Evolutionary conservation across 2,329 filamentous ascomycete species (phyloP), one percentile per base, ranked within the genome.

Genomic region (Ceratocystiopsis brevicomis): DNA sequence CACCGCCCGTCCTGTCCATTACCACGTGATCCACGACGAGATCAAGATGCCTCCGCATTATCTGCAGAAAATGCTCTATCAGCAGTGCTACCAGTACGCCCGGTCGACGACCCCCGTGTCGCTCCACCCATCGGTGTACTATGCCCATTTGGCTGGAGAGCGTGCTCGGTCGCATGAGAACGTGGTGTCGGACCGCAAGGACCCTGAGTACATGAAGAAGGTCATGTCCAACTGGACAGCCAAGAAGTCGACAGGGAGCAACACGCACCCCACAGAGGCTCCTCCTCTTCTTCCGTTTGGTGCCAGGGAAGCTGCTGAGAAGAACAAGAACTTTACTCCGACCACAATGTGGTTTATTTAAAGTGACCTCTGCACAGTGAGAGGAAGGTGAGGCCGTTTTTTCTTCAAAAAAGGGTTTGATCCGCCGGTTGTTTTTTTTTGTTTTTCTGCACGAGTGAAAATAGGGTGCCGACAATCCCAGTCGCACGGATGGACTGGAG

Each of bases 91-190:
- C 59, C 85, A 93, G 44, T 98, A 94, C 55, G 78, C 81, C 44
- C 76, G 90, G 15, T 90, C 87, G 0, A 96, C 87, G 0, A 96
- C 88, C 0, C 85, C 90, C 0, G 87, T 98, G 0, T 95, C 87
- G 0, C 61, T 90, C 0, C 82, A 78, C 50, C 90, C 90, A 0
- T 86, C 90, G 0, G 80, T 96, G 0, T 98, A 98, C 68, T 98
- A 98, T 52, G 86, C 92, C 0, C 90, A 98, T 60, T 62, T 98
- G 49, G 86, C 87, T 33, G 80, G 85, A 10, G 75, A 76, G 45
- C 82, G 90, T 41, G 85, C 83, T 17, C 76, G 77, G 43, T 67
- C 76, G 4, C 90, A 98, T 50, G 78, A 88, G 53, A 58, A 66
- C 45, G 51, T 63, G 4, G 54, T 62, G 0, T 56, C 64, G 0